Conservation (phyloP, 2,329 filamentous ascomycete genomes). For the Elsinoe perseae region DNA sequence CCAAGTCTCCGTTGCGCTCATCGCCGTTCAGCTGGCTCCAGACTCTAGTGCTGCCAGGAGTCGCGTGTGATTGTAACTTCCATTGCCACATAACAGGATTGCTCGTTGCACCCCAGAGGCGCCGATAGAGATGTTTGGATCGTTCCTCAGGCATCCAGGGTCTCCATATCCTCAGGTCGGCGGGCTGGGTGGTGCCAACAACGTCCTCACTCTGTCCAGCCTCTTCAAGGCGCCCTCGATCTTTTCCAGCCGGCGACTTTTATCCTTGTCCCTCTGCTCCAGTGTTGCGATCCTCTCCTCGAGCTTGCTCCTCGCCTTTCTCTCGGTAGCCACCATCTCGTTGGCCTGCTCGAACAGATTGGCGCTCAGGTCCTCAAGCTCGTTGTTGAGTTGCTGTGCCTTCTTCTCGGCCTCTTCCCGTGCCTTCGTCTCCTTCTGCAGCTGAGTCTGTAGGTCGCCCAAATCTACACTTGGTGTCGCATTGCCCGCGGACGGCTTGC, state of each 20-base stretch:
- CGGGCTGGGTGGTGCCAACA: constrained; percentile 38
- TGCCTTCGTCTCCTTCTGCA: constrained; percentile 57
- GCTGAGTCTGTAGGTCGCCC: constrained; percentile 47
- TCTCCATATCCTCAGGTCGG: constrained; percentile 1
- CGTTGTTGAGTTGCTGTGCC: constrained; percentile 56
- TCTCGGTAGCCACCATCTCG: constrained; percentile 72
- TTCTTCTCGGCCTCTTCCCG: constrained; percentile 60
- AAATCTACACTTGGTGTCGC: constrained; percentile 19
- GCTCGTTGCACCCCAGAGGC: no score
- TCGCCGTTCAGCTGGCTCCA: no score
- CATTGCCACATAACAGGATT: no score
- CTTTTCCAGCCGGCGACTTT: constrained; percentile 58
- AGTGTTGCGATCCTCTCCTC: constrained; percentile 63
- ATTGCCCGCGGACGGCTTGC: constrained; percentile 25
- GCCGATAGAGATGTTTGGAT: no score
- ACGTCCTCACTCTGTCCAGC: constrained; percentile 60
- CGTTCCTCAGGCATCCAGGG: no score
- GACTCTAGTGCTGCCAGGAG: no score
- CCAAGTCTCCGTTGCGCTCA: no score
- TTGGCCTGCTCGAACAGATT: constrained; percentile 72
- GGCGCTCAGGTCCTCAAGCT: constrained; percentile 68
- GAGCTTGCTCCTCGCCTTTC: constrained; percentile 60
- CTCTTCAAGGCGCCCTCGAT: constrained; percentile 63
- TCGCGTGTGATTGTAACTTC: no score
- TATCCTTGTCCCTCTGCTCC: constrained; percentile 63